Evolutionary conservation across 345 rosid species (phyloP), one percentile per base, ranked within the genome.

Genomic region (Rhizophora mangle): DNA sequence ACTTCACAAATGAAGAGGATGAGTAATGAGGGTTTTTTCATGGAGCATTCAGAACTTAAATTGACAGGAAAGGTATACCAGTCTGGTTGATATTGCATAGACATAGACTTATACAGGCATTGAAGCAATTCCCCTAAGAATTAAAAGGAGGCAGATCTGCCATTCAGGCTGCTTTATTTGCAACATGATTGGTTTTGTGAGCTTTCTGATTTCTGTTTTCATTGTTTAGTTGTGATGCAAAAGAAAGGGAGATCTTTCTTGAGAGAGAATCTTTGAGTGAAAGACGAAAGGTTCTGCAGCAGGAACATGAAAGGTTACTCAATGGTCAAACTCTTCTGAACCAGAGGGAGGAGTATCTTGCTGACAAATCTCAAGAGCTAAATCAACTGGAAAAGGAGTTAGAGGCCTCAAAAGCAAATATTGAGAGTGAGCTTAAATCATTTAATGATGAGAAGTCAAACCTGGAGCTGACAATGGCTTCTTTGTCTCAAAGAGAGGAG

Each of bases 341-440:
- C 78, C 90, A 86, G 78, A 88, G 98, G 81, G 98, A 95, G 84
- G 97, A 87, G 22, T 76, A 84, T 76, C 80, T 90, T 72, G 85
- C 85, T 70, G 74, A 76, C 65, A 86, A 85, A 81, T 82, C 89
- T 63, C 89, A 83, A 76, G 97, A 95, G 74, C 67, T 92, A 70
- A 79, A 72, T 77, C 87, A 60, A 68, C 66, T 84, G 55, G 86
- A 86, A 60, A 90, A 84, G 74, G 83, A 82, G 67, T 60, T 90
- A 60, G 88, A 89, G 76, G 77, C 85, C 62, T 82, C 86, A 68
- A 90, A 80, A 77, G 70, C 52, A 64, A 78, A 63, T 63, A 46
- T 82, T 68, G 90, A 90, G 67, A 85, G 79, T 82, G 91, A 90
- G 70, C 74, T 70, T 37, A 80, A 75, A 76, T 80, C 76, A 67